Conservation (phyloP, 441 rosid species). For the Arabidopsis hybrid region DNA sequence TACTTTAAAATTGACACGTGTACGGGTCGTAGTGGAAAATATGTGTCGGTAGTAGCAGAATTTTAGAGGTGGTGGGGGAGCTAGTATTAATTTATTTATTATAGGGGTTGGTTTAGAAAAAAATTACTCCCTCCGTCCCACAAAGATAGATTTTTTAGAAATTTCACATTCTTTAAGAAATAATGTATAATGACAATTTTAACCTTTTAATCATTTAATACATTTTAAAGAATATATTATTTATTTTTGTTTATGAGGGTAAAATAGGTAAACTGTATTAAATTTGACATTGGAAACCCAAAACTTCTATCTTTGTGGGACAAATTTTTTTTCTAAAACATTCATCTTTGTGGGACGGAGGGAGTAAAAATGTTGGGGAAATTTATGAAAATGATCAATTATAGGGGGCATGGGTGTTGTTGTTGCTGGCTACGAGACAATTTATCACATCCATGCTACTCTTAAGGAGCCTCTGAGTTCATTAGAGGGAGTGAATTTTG, state of each 20-base stretch:
- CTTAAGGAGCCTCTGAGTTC: slow-evolving; percentile 12
- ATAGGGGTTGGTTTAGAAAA: slow-evolving; percentile 3
- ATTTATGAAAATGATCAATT: background rate
- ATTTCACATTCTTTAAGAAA: no score
- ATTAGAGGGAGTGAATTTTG: background rate
- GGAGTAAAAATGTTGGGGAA: background rate
- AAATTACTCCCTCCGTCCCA: no score
- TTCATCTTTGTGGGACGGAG: no score
- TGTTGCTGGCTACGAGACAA: slow-evolving; percentile 25
- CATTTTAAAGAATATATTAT: no score
- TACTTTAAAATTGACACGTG: slow-evolving; percentile 25
- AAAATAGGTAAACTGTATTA: no score
- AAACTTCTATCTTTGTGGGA: no score
- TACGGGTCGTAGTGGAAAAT: slow-evolving; percentile 23
- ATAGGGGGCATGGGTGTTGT: slow-evolving; percentile 17
- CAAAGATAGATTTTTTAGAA: no score
- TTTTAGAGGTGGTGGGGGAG: background rate
- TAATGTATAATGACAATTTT: no score
- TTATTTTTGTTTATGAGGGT: no score
- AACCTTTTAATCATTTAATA: no score
- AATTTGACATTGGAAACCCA: no score
- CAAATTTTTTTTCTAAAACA: no score
- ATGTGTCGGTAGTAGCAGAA: slow-evolving; percentile 38
- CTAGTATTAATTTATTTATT: background rate
- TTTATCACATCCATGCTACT: slow-evolving; percentile 13